Base-by-base conservation (phyloP, 805 yeast genomes). In the Candida alai region DNA sequence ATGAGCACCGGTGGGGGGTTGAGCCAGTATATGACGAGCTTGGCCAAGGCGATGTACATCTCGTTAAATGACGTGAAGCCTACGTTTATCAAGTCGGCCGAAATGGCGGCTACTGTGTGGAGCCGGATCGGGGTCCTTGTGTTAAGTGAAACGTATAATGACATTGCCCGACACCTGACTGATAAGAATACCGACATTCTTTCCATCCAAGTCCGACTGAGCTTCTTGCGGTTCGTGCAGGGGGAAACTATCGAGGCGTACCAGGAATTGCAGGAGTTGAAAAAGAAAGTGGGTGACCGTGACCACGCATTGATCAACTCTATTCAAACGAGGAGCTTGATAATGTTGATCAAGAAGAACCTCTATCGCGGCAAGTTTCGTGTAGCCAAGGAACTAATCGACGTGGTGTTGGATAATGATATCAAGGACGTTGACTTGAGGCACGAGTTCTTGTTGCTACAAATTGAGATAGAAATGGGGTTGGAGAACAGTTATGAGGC, bases 1-100 rank as follows among this genome's bases (percentile, higher is more conserved):
- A 60, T 80, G 54, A 51, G 73, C 29, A 74, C 69, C 43, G 80
- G 83, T 6, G 80, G 82, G 7, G 55, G 72, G 2, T 51, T 75
- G 28, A 50, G 54, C 6, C 55, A 54, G 5, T 67, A 74, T 9
- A 48, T 77, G 20, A 85, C 80, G 43, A 74, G 84, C 28, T 51
- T 77, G 6, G 65, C 73, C 11, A 77, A 78, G 44, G 74, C 84
- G 0, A 60, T 66, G 2, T 78, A 71, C 43, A 62, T 80, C 7
- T 62, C 82, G 0, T 51, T 82, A 15, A 73, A 72, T 44, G 74
- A 73, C 36, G 63, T 59, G 22, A 53, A 54, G 17, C 17, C 13
- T 8, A 54, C 65, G 19, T 70, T 76, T 41, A 58, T 71, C 23
- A 66, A 70, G 24, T 62, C 69, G 24, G 66, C 78, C 36, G 74